phyloP scores from a whole-genome alignment of 2,329 filamentous ascomycete species.

The Aspergillus ustus region DNA sequence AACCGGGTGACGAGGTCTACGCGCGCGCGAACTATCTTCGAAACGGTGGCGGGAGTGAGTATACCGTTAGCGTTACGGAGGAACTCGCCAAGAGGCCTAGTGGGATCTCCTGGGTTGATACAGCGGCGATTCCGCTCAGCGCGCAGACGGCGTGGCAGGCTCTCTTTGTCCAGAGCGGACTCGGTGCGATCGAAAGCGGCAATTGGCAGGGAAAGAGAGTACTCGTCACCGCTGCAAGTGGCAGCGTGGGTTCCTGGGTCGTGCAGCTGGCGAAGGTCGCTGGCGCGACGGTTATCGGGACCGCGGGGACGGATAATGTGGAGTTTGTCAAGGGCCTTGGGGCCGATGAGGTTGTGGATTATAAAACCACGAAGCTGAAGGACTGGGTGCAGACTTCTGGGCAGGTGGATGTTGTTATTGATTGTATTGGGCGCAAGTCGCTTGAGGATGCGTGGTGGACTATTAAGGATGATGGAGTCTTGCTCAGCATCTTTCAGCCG shows the following conservation, averaged over 20 bases:
- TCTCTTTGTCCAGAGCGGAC: constrained; percentile 45
- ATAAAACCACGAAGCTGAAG: constrained; percentile 29
- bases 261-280: constrained; percentile 37
- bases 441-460: constrained; percentile 50
- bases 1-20: constrained; percentile 46
- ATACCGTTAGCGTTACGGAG: constrained; percentile 37
- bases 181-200: constrained; percentile 17
- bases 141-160: constrained; percentile 51
- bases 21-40: constrained; percentile 41
- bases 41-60: constrained; percentile 45
- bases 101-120: constrained; percentile 41
- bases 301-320: constrained; percentile 44
- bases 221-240: constrained; percentile 51
- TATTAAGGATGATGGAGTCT: constrained; percentile 41
- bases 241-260: constrained; percentile 51
- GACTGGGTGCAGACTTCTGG: constrained; percentile 36
- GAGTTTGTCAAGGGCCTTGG: constrained; percentile 47
- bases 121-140: constrained; percentile 46
- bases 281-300: constrained; percentile 46
- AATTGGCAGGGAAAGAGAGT: constrained; percentile 43
- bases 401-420: constrained; percentile 51
- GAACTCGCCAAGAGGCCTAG: constrained; percentile 45
- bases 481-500: constrained; percentile 49
- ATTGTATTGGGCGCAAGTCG: constrained; percentile 49
- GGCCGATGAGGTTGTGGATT: constrained; percentile 49